Conservation (phyloP, 345 rosid genomes). For the Eucalyptus brandiana region DNA sequence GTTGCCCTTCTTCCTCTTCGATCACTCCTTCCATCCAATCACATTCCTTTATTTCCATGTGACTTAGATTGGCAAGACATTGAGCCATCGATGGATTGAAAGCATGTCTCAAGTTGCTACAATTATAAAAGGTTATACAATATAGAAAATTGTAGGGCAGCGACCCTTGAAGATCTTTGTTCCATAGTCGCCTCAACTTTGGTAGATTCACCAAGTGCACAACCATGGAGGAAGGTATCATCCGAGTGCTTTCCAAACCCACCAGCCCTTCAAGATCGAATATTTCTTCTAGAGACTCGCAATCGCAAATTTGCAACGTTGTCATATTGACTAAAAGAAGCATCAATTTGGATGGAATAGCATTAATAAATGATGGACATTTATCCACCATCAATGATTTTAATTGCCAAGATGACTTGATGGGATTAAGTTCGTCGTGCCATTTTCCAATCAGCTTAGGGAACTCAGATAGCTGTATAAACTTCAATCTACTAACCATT, state of each 20-base stretch:
- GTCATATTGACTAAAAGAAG: neutral
- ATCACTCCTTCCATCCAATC: neutral
- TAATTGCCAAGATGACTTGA: neutral
- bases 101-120: neutral
- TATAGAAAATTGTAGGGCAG: too few relatives aligned
- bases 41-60: neutral
- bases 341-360: neutral
- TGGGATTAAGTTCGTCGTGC: neutral
- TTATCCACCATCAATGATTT: neutral
- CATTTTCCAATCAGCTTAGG: neutral
- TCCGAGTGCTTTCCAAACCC: too few relatives aligned
- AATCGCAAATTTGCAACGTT: neutral
- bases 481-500: rapidly evolving
- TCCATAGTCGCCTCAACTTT: too few relatives aligned
- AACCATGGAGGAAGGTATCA: rapidly evolving
- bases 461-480: neutral
- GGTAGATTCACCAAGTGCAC: neutral
- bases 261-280: neutral
- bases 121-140: neutral
- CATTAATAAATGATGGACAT: neutral
- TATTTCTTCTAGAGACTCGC: neutral
- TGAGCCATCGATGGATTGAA: neutral
- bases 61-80: rapidly evolving
- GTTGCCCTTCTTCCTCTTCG: neutral
- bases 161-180: too few relatives aligned